These are phyloP conservation scores for Fagus sylvatica DNA, from an alignment of 306 rosid species.

Conservation along the genomic window DNA sequence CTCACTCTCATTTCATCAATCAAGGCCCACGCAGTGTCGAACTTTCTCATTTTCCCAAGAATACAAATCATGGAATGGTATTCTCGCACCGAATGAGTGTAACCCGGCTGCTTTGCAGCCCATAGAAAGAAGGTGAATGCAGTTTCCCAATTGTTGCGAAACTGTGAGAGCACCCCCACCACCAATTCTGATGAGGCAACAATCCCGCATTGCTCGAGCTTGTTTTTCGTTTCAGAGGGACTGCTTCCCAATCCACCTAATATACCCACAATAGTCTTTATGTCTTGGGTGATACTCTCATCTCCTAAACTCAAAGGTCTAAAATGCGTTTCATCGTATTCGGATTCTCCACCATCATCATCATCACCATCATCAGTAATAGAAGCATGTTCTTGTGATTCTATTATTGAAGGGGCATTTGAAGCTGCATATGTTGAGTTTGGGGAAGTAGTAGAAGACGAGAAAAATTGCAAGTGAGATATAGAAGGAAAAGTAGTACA, in stretches of 20 bases:
- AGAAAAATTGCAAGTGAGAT: slow-evolving; percentile 14
- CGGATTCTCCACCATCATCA: slow-evolving; percentile 1
- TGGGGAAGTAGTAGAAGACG: slow-evolving; percentile 31
- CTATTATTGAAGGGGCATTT: slow-evolving; percentile 15
- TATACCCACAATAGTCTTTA: slow-evolving; percentile 56
- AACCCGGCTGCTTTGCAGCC: slow-evolving; percentile 76
- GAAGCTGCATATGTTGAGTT: slow-evolving; percentile 16
- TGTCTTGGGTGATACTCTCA: slow-evolving; percentile 41
- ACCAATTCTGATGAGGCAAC: slow-evolving; percentile 62
- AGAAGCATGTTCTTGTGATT: slow-evolving; percentile 9
- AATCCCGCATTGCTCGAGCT: slow-evolving; percentile 59
- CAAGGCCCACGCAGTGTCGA: slow-evolving; percentile 84
- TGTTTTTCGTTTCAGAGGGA: slow-evolving; percentile 38
- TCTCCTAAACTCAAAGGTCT: slow-evolving; percentile 29
- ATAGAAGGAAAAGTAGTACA: slow-evolving; percentile 8
- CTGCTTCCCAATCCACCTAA: slow-evolving; percentile 35
- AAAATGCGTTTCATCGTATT: slow-evolving; percentile 20
- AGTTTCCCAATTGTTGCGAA: slow-evolving; percentile 83
- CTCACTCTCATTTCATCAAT: slow-evolving; percentile 70
- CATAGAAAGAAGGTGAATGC: slow-evolving; percentile 84
- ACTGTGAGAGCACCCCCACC: slow-evolving; percentile 60
- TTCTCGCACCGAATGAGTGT: slow-evolving; percentile 60
- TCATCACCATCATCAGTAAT: slow-evolving; percentile 16
- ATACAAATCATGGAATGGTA: slow-evolving; percentile 82
- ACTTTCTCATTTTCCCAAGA: slow-evolving; percentile 85